Conservation (phyloP, 768 basidiomycete genomes). For the Pholiota molesta region DNA sequence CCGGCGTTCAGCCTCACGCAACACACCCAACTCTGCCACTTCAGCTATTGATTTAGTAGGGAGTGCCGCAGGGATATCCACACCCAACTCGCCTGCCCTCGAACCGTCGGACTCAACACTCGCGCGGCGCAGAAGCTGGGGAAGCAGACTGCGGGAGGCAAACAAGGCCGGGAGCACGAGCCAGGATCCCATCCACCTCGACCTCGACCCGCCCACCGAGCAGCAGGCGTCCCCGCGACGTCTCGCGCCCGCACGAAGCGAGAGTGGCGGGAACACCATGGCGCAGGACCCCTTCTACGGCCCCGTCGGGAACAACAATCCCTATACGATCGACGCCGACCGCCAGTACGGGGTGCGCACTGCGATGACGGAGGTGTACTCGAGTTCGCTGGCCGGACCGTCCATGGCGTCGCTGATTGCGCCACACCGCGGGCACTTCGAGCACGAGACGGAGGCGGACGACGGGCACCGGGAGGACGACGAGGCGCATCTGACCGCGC, state of each 20-base stretch:
- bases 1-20: constrained; percentile 32
- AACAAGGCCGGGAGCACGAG: constrained; percentile 22
- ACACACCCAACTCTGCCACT: constrained; percentile 40
- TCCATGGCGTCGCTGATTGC: constrained; percentile 58
- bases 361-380: constrained; percentile 33
- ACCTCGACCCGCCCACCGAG: constrained; percentile 22
- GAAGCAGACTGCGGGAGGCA: constrained; percentile 31
- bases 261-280: constrained; percentile 7
- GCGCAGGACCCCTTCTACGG: constrained; percentile 50
- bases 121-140: constrained; percentile 67
- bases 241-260: constrained; percentile 16
- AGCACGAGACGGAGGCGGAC: constrained; percentile 33
- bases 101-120: constrained; percentile 52
- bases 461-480: constrained; percentile 57
- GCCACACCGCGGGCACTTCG: constrained; percentile 32
- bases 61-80: constrained; percentile 32
- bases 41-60: constrained; percentile 57
- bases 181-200: constrained; percentile 50
- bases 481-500: constrained; percentile 57
- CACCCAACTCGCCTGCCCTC: constrained; percentile 58
- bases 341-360: constrained; percentile 34
- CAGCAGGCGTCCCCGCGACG: constrained; percentile 23
- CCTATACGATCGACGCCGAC: constrained; percentile 33
- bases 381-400: constrained; percentile 45
- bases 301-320: constrained; percentile 32